These are phyloP conservation scores for Colletotrichum sansevieriae DNA, from an alignment of 2,329 filamentous ascomycete species.

Conservation along the genomic window DNA sequence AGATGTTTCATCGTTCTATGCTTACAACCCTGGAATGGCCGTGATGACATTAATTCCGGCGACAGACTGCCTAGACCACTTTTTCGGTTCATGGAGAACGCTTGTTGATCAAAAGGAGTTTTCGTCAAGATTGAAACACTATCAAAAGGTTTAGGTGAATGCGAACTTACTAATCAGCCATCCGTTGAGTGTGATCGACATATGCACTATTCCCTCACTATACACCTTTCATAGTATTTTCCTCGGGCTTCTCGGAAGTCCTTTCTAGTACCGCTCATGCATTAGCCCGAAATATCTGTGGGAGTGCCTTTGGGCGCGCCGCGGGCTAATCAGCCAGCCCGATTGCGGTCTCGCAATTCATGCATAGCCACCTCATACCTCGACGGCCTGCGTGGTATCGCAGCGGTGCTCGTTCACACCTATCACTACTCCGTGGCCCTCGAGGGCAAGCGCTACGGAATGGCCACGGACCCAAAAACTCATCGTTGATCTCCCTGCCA, in stretches of 20 bases:
- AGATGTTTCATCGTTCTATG: too few species aligned
- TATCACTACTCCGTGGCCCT: conserved; percentile 1
- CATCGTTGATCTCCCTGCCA: not conserved
- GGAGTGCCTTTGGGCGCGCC: not conserved
- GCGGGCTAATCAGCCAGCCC: not conserved
- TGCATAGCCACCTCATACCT: conserved; percentile 7
- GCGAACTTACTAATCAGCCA: too few species aligned
- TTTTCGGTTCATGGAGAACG: not conserved
- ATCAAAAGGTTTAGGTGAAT: not conserved
- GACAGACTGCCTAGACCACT: not conserved
- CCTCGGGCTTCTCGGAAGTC: not conserved
- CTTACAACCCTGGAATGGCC: too few species aligned
- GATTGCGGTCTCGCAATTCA: not conserved
- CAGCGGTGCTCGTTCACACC: not conserved
- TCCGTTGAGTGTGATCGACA: not conserved
- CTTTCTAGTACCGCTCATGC: not conserved
- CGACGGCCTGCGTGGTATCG: not conserved
- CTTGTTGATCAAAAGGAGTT: too few species aligned
- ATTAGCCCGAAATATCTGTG: not conserved
- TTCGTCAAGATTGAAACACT: not conserved
- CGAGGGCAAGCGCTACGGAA: not conserved
- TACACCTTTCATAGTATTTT: not conserved
- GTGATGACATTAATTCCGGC: not conserved
- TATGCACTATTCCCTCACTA: accelerated
- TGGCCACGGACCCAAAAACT: not conserved